phyloP scores from a whole-genome alignment of 1,284 basidiomycete species.

The Fomitiporia mediterranea region DNA sequence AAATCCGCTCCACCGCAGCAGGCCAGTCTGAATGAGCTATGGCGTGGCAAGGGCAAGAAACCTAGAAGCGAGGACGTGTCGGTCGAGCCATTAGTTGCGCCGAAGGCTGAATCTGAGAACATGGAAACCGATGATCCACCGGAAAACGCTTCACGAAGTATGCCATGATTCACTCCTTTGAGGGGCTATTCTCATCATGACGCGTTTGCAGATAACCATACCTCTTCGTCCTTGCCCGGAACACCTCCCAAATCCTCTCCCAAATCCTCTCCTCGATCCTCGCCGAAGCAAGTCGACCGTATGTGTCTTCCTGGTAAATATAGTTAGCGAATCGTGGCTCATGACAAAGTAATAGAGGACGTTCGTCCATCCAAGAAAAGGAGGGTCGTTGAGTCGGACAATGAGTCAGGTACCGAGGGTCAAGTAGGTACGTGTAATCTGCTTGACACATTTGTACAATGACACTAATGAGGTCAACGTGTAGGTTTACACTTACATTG shows the following conservation, averaged over 20 bases:
- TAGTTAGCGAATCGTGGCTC: background rate
- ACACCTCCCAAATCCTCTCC: background rate
- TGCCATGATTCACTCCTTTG: background rate
- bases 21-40: slow-evolving; percentile 67
- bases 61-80: slow-evolving; percentile 25
- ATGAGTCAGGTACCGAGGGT: slow-evolving; percentile 32
- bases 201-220: background rate
- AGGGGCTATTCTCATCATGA: background rate
- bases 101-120: slow-evolving; percentile 26
- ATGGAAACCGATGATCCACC: slow-evolving; percentile 26
- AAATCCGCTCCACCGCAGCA: slow-evolving; percentile 65
- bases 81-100: slow-evolving; percentile 26
- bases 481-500: background rate
- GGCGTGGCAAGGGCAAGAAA: slow-evolving; percentile 49
- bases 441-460: background rate
- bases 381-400: slow-evolving; percentile 62
- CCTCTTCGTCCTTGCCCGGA: background rate
- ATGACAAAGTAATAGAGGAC: slow-evolving; percentile 15
- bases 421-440: slow-evolving; percentile 9
- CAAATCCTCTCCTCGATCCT: background rate
- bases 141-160: background rate
- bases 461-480: background rate
- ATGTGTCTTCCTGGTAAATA: background rate
- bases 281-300: background rate
- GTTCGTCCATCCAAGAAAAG: slow-evolving; percentile 46